Evolutionary conservation across 2,329 filamentous ascomycete genomes (phyloP).

Genomic region (Hirsutella minnesotensis): DNA sequence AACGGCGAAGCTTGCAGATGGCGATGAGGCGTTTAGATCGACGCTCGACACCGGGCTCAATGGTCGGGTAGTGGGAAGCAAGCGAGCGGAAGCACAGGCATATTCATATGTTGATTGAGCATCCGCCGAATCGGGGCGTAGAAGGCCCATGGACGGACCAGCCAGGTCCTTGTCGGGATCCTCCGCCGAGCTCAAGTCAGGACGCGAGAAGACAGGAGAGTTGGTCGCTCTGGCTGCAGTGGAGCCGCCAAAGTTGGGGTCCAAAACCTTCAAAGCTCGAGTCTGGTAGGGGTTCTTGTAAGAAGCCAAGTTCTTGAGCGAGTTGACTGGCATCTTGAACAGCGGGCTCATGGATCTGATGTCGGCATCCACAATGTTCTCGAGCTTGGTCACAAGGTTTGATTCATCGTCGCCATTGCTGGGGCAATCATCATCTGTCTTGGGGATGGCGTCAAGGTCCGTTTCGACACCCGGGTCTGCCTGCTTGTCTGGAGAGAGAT

Average conservation of each 20-base stretch:
- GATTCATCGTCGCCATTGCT: slow-evolving; percentile 16
- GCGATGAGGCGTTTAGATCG: not conserved
- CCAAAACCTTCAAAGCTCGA: slow-evolving; percentile 34
- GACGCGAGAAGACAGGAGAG: not conserved
- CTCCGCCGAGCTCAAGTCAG: not conserved
- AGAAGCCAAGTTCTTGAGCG: slow-evolving; percentile 40
- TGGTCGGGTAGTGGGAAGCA: slow-evolving; percentile 2
- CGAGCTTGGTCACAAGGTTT: slow-evolving; percentile 17
- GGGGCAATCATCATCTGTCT: slow-evolving; percentile 7
- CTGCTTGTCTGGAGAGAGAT: slow-evolving; percentile 8
- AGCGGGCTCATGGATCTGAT: slow-evolving; percentile 18
- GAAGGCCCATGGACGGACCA: slow-evolving; percentile 1
- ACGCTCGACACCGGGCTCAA: not conserved
- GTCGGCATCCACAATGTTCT: slow-evolving; percentile 15
- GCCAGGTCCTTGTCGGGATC: not conserved
- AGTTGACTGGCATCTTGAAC: slow-evolving; percentile 31
- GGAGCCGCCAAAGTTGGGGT: slow-evolving; percentile 8
- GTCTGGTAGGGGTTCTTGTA: slow-evolving; percentile 44
- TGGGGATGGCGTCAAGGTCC: slow-evolving; percentile 9
- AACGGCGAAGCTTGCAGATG: slow-evolving; percentile 12
- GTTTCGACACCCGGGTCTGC: slow-evolving; percentile 7
- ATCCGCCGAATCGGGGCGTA: slow-evolving; percentile 4
- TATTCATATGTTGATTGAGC: slow-evolving; percentile 1
- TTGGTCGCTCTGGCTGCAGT: not conserved
- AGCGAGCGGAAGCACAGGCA: not conserved